These are phyloP conservation scores for Xylaria bambusicola DNA, from an alignment of 495 filamentous ascomycete species.

Conservation along the genomic window DNA sequence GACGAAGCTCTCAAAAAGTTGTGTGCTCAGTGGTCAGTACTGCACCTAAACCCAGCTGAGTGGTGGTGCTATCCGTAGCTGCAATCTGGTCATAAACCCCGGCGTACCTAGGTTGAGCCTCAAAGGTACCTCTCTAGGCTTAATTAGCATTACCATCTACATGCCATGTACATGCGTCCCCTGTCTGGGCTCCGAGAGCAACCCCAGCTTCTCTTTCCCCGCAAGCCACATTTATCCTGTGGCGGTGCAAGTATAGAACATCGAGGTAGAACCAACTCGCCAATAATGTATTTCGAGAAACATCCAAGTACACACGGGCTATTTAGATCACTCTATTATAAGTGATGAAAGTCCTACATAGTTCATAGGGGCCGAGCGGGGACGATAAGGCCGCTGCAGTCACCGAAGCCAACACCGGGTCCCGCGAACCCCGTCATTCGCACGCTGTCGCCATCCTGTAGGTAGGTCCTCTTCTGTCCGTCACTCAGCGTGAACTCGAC, in stretches of 20 bases:
- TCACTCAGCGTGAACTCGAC: slow-evolving; percentile 53
- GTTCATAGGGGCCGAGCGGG: slow-evolving; percentile 10
- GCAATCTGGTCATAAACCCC: slow-evolving; percentile 31
- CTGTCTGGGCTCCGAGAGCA: background rate
- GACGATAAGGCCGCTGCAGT: slow-evolving; percentile 54
- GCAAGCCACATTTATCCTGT: background rate
- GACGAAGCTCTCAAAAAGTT: slow-evolving; percentile 16
- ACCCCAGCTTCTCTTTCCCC: background rate
- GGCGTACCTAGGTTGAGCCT: background rate
- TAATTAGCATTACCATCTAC: too few species aligned
- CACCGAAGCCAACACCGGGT: slow-evolving; percentile 59
- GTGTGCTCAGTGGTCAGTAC: slow-evolving; percentile 1
- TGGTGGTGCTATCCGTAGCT: slow-evolving; percentile 4
- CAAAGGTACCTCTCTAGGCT: too few species aligned
- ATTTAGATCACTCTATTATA: too few species aligned
- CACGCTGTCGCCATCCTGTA: slow-evolving; percentile 71
- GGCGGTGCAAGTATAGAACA: slow-evolving; percentile 9
- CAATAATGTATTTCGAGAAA: too few species aligned
- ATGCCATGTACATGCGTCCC: background rate
- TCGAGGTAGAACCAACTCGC: too few species aligned
- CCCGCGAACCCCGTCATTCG: slow-evolving; percentile 58
- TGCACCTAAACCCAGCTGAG: background rate
- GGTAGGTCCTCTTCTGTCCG: slow-evolving; percentile 61
- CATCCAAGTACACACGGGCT: too few species aligned
- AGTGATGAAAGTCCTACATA: too few species aligned